These are phyloP conservation scores for Magnusiomyces paraingens DNA, from an alignment of 1,139 yeast species.

Conservation along the genomic window DNA sequence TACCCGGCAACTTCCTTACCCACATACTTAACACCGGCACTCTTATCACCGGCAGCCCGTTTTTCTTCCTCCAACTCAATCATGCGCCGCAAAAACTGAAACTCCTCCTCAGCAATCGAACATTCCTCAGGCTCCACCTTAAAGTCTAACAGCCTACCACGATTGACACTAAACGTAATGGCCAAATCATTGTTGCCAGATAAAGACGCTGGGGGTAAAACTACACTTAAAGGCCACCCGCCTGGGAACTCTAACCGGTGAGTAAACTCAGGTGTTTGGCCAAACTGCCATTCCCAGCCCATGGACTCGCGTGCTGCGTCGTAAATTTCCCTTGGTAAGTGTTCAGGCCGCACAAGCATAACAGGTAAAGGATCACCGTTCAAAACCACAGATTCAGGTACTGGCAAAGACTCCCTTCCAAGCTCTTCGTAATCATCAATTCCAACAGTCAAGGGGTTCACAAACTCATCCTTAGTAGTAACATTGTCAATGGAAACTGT, in stretches of 20 bases:
- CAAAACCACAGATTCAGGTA: background rate
- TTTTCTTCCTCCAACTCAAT: background rate
- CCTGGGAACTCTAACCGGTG: constrained; percentile 35
- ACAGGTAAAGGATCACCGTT: constrained; percentile 8
- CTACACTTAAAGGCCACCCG: constrained; percentile 18
- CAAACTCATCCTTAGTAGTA: constrained; percentile 4
- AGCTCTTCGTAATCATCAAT: constrained; percentile 18
- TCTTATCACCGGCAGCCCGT: background rate
- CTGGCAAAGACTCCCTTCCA: background rate
- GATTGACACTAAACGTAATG: constrained; percentile 11
- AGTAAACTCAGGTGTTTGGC: constrained; percentile 60
- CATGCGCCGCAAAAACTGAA: constrained; percentile 3
- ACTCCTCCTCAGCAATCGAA: background rate
- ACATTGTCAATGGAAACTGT: no score
- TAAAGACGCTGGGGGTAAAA: background rate
- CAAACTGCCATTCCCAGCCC: constrained; percentile 68
- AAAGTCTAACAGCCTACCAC: constrained; percentile 7
- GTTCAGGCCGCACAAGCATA: constrained; percentile 18
- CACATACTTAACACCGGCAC: background rate
- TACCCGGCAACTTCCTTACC: constrained; percentile 6
- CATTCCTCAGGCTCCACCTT: background rate
- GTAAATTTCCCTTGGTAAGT: constrained; percentile 44
- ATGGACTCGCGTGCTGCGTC: constrained; percentile 41
- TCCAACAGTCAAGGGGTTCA: constrained; percentile 14
- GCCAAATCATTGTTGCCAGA: background rate